Conservation (phyloP, 1,284 basidiomycete genomes). For the Microbotryum lychnidis-dioicae region DNA sequence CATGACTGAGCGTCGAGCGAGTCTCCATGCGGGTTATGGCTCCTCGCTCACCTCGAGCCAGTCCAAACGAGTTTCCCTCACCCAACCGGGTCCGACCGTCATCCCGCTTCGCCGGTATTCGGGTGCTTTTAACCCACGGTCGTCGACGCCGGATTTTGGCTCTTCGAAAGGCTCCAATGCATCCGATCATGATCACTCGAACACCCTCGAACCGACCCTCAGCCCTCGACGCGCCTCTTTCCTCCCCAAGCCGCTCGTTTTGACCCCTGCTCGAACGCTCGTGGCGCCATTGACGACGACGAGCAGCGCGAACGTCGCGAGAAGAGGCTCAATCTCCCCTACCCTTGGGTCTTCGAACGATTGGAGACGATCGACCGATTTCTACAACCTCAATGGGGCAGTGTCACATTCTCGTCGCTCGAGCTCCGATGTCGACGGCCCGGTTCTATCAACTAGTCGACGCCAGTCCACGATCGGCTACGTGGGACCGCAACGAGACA, state of each 20-base stretch:
- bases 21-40: too few relatives aligned
- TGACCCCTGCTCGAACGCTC: conserved; percentile 20
- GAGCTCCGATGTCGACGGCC: not conserved
- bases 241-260: conserved; percentile 23
- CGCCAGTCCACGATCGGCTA: conserved; percentile 7
- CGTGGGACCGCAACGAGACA: not conserved
- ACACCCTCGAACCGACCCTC: too few relatives aligned
- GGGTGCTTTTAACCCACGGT: too few relatives aligned
- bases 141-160: too few relatives aligned
- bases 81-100: too few relatives aligned
- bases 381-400: not conserved
- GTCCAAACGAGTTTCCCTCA: too few relatives aligned
- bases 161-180: too few relatives aligned
- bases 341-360: not conserved
- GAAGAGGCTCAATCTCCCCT: not conserved
- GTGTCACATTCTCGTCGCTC: not conserved
- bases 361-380: not conserved
- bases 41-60: too few relatives aligned
- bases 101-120: too few relatives aligned
- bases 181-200: too few relatives aligned
- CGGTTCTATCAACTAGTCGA: not conserved
- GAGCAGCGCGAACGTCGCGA: not conserved
- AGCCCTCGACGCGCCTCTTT: not conserved
- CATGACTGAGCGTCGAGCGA: too few relatives aligned
- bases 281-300: conserved; percentile 12